Conservation (phyloP, 129 eudicot species). For the Flaveria sonorensis region DNA sequence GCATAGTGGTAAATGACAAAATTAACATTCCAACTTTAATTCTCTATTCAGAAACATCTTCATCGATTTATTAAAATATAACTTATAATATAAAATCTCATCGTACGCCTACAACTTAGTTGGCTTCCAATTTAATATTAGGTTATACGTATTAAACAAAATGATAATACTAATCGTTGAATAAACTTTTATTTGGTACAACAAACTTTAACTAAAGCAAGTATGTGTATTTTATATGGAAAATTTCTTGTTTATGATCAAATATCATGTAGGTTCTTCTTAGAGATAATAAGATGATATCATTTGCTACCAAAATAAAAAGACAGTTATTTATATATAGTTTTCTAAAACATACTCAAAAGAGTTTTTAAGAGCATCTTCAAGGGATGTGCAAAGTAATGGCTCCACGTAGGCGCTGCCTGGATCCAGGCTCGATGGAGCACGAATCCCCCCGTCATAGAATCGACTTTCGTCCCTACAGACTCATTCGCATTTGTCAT, state of each 20-base stretch:
- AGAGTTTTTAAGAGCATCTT: no score
- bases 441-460: no score
- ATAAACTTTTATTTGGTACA: background rate
- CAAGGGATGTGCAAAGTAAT: no score
- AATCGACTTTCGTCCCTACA: no score
- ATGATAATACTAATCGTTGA: background rate
- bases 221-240: background rate
- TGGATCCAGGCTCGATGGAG: no score
- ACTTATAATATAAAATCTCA: conserved; percentile 10
- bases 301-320: no score
- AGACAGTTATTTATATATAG: no score
- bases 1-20: conserved; percentile 52
- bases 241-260: background rate
- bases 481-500: no score
- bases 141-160: background rate
- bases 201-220: background rate
- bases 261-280: no score
- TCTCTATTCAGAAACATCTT: conserved; percentile 42
- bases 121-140: conserved; percentile 19
- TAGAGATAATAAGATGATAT: no score
- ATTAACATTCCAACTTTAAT: conserved; percentile 44
- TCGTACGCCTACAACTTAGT: conserved; percentile 33
- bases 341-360: no score
- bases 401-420: no score
- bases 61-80: conserved; percentile 25